Conservation (phyloP, 1,139 yeast species). For the Hemisphaericaspora xylanilytica region DNA sequence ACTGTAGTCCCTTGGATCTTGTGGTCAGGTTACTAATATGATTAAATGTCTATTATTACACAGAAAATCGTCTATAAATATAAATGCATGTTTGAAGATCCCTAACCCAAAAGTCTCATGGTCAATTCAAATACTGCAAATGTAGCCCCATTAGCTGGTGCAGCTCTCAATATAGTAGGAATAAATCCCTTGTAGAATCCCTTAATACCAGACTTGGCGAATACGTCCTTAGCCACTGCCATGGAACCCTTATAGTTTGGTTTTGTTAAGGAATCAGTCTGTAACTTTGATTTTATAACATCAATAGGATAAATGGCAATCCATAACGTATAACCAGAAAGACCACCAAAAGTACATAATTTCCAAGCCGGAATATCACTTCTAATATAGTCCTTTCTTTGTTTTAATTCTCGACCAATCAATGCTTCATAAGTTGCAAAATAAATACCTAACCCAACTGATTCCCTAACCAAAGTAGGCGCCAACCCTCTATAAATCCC, state of each 20-base stretch:
- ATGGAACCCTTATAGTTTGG: slow-evolving; percentile 50
- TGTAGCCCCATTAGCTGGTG: slow-evolving; percentile 96
- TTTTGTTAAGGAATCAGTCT: slow-evolving; percentile 64
- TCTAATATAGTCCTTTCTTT: slow-evolving; percentile 41
- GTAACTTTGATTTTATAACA: slow-evolving; percentile 80
- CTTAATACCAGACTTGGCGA: slow-evolving; percentile 54
- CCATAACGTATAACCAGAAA: slow-evolving; percentile 89
- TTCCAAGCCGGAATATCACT: slow-evolving; percentile 80
- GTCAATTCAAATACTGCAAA: slow-evolving; percentile 89
- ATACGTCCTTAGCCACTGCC: slow-evolving; percentile 56
- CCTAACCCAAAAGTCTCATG: slow-evolving; percentile 50
- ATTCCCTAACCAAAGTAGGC: slow-evolving; percentile 81
- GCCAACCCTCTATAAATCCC: slow-evolving; percentile 75
- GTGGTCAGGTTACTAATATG: neutral
- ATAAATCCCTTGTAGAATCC: slow-evolving; percentile 87
- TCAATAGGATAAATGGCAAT: slow-evolving; percentile 77
- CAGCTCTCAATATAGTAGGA: slow-evolving; percentile 91
- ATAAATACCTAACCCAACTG: slow-evolving; percentile 85
- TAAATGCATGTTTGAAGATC: neutral
- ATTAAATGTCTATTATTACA: neutral
- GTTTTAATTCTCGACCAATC: slow-evolving; percentile 57
- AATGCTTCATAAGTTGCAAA: slow-evolving; percentile 87
- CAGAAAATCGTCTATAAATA: neutral
- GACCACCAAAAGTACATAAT: slow-evolving; percentile 77
- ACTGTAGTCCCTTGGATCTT: neutral